Base-by-base conservation (phyloP, 169 alveolate species). In the Pseudocohnilembus persalinus region DNA sequence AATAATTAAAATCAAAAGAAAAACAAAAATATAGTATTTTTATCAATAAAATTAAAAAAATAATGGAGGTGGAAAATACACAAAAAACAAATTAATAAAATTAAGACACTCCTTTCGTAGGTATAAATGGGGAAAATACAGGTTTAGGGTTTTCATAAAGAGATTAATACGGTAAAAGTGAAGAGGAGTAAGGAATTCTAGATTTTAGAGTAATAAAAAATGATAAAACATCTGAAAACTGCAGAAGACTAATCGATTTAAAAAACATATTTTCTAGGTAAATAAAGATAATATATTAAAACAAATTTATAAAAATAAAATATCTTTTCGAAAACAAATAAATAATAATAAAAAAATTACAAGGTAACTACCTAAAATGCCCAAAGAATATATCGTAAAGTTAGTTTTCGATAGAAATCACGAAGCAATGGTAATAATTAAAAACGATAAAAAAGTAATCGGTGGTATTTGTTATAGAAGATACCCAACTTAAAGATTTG, bases 291-390 rank as follows among this genome's bases (percentile, higher is more conserved):
- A 49, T 49, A 49, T 11, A 49, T 11, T 11, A 49, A 49, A 11
- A 49, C 4, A 49, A 11, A 49, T 11, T 49, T 49, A 11, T 49
- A 11, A 49, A 11, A 11, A 49, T 11, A 49, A 49, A 49, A 11
- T 49, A 20, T 49, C 26, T 11, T 11, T 49, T 49, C 4, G 4
- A 11, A 11, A 20, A 11, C 68, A 49, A 49, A 11, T 98, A 90
- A 97, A 98, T 83, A 98, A 98, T 28, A 97, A 98, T 81, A 97
- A 99, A 27, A 97, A 99, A 11, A 4, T 11, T n/a, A n/a, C n/a
- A 11, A 49, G 68, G 35, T 99, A 99, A 88, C 95, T 99, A 29
- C 99, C 99, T 15, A 97, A 98, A 90, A 98, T 99, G 99, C 99
- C 99, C 35, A 94, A 99, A 85, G 99, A 98, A 87, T 99, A 99